A percentile compares a stretch with the other conserved stretches of the same genome.
phyloP scores from a whole-genome alignment of 345 rosid species.

The Brassica juncea region DNA sequence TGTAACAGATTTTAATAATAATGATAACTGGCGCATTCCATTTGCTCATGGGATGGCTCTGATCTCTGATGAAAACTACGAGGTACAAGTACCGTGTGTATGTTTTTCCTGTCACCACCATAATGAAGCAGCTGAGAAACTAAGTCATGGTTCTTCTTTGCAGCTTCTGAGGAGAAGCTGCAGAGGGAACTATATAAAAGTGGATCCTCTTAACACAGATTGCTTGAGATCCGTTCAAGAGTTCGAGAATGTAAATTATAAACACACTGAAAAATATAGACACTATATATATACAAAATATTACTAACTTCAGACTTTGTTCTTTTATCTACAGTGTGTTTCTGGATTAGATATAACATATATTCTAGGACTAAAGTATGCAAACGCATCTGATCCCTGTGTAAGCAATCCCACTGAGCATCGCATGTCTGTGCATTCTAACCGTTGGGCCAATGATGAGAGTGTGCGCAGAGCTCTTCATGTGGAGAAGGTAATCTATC shows the following conservation, averaged over 20 bases:
- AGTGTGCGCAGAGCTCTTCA: conserved; percentile 31
- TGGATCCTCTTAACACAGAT: conserved; percentile 42
- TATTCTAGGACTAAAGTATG: conserved; percentile 10
- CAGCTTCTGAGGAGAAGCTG: conserved; percentile 60
- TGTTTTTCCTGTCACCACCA: not conserved
- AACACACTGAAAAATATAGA: not conserved
- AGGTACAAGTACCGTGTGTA: conserved; percentile 39
- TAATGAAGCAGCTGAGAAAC: not conserved
- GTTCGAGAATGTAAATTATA: not conserved
- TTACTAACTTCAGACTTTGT: not conserved
- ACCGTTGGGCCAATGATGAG: conserved; percentile 7
- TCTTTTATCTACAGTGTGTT: conserved; percentile 23
- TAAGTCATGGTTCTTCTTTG: not conserved
- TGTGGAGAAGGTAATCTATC: conserved; percentile 3
- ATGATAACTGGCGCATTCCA: conserved; percentile 35
- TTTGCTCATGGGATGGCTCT: conserved; percentile 42
- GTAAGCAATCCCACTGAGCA: not conserved
- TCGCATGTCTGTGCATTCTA: not conserved
- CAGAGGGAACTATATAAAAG: conserved; percentile 32
- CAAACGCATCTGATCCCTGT: not conserved
- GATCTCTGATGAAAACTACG: conserved; percentile 57
- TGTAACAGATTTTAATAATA: not conserved
- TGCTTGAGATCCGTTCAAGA: conserved; percentile 41
- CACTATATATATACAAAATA: not conserved
- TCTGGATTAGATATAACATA: conserved; percentile 9